phyloP scores from a whole-genome alignment of 306 rosid genomes.

The Rosa chinensis region DNA sequence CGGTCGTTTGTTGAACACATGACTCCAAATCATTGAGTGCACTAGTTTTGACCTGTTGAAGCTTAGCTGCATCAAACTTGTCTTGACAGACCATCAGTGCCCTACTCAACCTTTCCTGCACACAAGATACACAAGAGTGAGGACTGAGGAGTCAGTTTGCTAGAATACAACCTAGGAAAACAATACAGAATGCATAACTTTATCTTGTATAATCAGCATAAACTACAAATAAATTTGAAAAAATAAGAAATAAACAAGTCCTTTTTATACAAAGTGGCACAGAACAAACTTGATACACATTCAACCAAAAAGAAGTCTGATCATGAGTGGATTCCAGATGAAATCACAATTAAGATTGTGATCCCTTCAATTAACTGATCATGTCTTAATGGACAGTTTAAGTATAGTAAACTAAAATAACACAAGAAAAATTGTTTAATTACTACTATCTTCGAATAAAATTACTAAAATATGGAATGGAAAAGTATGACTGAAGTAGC shows the following conservation, averaged over 20 bases:
- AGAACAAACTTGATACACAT: background rate
- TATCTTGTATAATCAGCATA: background rate
- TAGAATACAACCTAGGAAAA: background rate
- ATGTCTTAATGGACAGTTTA: background rate
- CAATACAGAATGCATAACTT: background rate
- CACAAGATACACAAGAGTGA: slow-evolving; percentile 3
- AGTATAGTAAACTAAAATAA: too few relatives aligned
- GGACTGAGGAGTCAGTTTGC: background rate
- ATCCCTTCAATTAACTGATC: background rate
- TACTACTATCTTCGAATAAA: background rate
- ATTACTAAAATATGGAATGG: background rate
- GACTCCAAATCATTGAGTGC: slow-evolving; percentile 62
- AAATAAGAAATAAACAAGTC: background rate
- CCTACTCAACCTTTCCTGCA: slow-evolving; percentile 85
- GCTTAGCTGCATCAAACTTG: slow-evolving; percentile 76
- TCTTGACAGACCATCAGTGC: slow-evolving; percentile 95
- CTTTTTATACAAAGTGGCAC: background rate
- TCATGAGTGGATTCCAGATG: background rate
- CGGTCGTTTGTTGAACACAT: slow-evolving; percentile 75
- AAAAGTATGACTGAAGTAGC: too few relatives aligned
- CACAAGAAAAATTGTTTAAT: too few relatives aligned
- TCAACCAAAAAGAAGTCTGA: background rate
- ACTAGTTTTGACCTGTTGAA: slow-evolving; percentile 47
- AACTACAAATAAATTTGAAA: background rate
- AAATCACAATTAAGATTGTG: background rate